phyloP scores from a whole-genome alignment of 1,284 basidiomycete species.

The Amylostereum chailletii region DNA sequence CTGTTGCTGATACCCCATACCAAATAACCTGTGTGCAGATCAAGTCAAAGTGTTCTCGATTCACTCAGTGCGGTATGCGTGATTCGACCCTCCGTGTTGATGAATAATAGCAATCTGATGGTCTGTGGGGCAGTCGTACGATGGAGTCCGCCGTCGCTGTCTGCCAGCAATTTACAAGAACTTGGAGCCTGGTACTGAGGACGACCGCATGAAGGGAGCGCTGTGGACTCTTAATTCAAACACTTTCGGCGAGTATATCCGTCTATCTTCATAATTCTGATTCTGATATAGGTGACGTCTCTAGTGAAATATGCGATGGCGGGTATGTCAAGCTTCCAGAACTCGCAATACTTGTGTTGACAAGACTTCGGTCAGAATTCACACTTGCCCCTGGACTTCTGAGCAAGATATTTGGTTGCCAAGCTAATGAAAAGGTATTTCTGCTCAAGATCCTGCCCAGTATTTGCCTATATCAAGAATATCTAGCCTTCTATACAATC shows the following conservation, averaged over 20 bases:
- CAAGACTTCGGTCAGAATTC: conserved; percentile 24
- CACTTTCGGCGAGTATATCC: conserved; percentile 38
- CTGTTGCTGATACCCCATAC: conserved; percentile 2
- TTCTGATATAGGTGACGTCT: not conserved
- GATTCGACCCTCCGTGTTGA: not conserved
- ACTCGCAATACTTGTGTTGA: not conserved
- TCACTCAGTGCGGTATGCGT: conserved; percentile 41
- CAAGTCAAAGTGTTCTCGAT: conserved; percentile 54
- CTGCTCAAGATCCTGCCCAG: not conserved
- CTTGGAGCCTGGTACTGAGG: conserved; percentile 67
- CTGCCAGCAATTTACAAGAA: conserved; percentile 62
- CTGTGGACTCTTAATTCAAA: conserved; percentile 74
- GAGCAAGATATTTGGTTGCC: conserved; percentile 48
- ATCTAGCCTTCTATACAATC: conserved; percentile 60
- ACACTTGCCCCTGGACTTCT: conserved; percentile 41
- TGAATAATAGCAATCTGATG: not conserved
- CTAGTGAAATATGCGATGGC: conserved; percentile 49
- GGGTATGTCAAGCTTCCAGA: conserved; percentile 27
- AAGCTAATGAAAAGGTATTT: conserved; percentile 59
- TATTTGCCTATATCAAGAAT: conserved; percentile 3
- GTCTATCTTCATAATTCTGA: not conserved
- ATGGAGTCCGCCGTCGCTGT: conserved; percentile 64
- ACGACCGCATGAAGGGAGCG: conserved; percentile 89
- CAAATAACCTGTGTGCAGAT: conserved; percentile 23
- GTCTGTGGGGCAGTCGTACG: conserved; percentile 45